Evolutionary conservation across 257 asterid genomes (phyloP).

Genomic region (Solanum verrucosum): DNA sequence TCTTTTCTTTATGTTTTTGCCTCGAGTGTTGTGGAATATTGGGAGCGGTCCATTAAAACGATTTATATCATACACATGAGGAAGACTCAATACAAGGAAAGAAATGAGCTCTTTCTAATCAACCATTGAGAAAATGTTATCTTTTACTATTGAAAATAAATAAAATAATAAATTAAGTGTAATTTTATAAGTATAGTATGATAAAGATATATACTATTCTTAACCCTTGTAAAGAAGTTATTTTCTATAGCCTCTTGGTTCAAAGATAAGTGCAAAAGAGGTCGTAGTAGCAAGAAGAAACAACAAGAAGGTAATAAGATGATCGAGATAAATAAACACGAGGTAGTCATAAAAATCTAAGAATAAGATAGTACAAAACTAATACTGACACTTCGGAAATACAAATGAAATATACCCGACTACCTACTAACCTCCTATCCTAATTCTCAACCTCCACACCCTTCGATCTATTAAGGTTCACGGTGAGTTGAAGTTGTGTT

Average conservation of each 20-base stretch:
- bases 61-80: not conserved
- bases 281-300: not conserved
- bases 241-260: not conserved
- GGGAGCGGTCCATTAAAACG: not conserved
- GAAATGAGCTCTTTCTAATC: not conserved
- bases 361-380: no score
- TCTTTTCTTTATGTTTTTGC: not conserved
- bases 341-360: no score
- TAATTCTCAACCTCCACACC: no score
- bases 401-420: no score
- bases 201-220: not conserved
- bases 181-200: rapidly evolving
- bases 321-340: no score
- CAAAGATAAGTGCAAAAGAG: not conserved
- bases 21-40: not conserved
- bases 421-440: no score
- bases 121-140: not conserved
- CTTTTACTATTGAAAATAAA: not conserved
- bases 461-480: no score
- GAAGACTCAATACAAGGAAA: not conserved
- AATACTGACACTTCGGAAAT: no score
- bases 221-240: not conserved
- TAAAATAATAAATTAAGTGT: not conserved
- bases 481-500: not conserved
- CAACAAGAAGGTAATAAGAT: not conserved